Base-by-base conservation (phyloP, 208 protist species). In the Acanthamoeba culbertsoni region DNA sequence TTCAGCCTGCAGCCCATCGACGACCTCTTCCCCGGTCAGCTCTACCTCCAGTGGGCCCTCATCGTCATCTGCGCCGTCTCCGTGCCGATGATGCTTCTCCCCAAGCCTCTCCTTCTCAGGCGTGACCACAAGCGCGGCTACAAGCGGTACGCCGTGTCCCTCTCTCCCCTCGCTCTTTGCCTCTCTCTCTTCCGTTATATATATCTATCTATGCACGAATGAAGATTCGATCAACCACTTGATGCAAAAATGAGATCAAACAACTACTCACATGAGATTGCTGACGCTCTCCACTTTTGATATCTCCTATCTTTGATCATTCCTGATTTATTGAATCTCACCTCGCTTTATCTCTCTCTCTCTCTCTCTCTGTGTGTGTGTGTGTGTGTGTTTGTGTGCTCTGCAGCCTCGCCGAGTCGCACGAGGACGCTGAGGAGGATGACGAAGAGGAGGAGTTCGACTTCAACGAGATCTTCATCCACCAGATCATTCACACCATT, bases 401-500 rank as follows among this genome's bases (percentile, higher is more conserved):
- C 55, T n/a, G 18, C 90, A 96, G 77, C 0, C 94, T 28, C 14
- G 73, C 18, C 73, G 73, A 57, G 5, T 86, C 43, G 42, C 73
- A 48, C 45, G 45, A 55, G 73, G 73, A 57, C 42, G 75, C 28
- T 16, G 37, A 33, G 63, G 86, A 65, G 84, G 59, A 91, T 53
- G 75, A 45, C 55, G 77, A 96, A 31, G 95, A 92, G 45, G 95
- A 95, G 33, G 86, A 96, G 73, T 99, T 99, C 95, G 97, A 98
- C 57, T 97, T 99, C 71, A 95, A 96, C 84, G 99, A 99, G 93
- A 94, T 99, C 5, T 95, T 99, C 46, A 98, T 99, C 93, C 97
- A 99, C 92, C 98, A 99, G 95, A 94, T 99, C 42, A 99, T 99
- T 95, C 99, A 99, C 96, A 99, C 99, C 42, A 99, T 99, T 93